These are phyloP conservation scores for Heterobasidion parviporum DNA, from an alignment of 1,284 basidiomycete species.

Conservation along the genomic window DNA sequence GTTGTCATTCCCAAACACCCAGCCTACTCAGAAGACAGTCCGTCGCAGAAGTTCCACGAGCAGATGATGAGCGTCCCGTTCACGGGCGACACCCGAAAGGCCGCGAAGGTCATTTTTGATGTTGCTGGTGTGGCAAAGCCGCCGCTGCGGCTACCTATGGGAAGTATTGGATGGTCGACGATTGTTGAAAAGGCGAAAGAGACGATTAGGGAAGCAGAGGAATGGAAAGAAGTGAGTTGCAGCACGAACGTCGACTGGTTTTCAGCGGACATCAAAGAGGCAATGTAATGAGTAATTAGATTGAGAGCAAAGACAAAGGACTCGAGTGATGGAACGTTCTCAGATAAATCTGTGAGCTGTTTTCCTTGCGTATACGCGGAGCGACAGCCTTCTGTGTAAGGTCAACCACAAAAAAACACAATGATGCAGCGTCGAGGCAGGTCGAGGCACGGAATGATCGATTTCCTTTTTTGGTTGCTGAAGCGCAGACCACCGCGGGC, in stretches of 20 bases:
- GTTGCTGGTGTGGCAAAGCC: conserved; percentile 17
- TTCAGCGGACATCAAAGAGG: not conserved
- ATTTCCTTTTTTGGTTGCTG: too few species aligned
- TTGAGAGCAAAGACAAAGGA: too few species aligned
- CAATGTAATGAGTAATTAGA: not conserved
- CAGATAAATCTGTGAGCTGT: too few species aligned
- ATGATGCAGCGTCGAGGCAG: too few species aligned
- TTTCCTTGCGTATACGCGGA: too few species aligned
- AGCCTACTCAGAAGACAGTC: conserved; percentile 12
- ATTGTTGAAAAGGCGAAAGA: conserved; percentile 19
- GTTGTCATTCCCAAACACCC: conserved; percentile 8
- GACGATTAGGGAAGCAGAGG: conserved; percentile 20
- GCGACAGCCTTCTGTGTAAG: too few species aligned
- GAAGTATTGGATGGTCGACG: conserved; percentile 21
- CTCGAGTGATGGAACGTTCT: too few species aligned
- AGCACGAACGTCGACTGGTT: conserved; percentile 22
- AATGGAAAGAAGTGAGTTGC: conserved; percentile 19
- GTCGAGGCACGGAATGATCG: too few species aligned
- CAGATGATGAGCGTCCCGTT: not conserved
- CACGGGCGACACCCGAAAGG: conserved; percentile 13
- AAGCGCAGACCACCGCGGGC: too few species aligned
- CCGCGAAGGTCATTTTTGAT: conserved; percentile 13
- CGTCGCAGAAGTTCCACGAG: conserved; percentile 2
- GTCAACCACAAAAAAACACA: too few species aligned
- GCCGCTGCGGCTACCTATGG: conserved; percentile 26